These are phyloP conservation scores for Phylloporus arenicola DNA, from an alignment of 768 basidiomycete genomes.

Conservation along the genomic window DNA sequence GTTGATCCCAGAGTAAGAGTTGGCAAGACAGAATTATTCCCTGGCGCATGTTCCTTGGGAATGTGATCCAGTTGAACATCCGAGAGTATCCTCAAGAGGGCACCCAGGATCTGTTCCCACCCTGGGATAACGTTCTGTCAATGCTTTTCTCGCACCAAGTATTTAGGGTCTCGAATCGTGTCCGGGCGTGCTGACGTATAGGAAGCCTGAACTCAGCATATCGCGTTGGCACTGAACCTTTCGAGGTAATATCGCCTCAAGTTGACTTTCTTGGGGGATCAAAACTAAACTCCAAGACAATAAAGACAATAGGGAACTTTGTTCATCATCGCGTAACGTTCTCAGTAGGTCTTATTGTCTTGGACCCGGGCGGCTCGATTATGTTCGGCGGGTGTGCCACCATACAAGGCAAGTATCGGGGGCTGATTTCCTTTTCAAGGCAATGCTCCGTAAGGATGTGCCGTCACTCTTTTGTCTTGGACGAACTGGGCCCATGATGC, in stretches of 20 bases:
- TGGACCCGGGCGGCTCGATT: background rate
- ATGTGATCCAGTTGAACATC: too few species aligned
- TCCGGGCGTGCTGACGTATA: constrained; percentile 19
- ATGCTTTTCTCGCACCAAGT: constrained; percentile 35
- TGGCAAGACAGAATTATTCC: too few species aligned
- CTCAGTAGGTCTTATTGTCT: constrained; percentile 25
- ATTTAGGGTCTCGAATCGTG: constrained; percentile 23
- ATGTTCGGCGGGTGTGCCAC: background rate
- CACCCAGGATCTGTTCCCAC: too few species aligned
- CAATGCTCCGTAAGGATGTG: background rate
- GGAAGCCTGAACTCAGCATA: constrained; percentile 4
- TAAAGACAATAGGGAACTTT: constrained; percentile 25
- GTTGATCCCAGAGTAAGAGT: too few species aligned
- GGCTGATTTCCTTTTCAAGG: constrained; percentile 5
- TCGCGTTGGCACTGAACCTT: background rate
- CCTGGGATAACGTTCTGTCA: constrained; percentile 7
- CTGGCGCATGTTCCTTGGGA: too few species aligned
- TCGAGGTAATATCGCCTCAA: background rate
- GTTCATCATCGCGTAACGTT: constrained; percentile 15
- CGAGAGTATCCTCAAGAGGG: too few species aligned
- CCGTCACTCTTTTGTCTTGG: constrained; percentile 25
- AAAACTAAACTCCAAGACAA: constrained; percentile 12
- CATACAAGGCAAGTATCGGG: constrained; percentile 4
- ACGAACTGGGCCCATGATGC: constrained; percentile 22
- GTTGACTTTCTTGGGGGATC: background rate